Evolutionary conservation across 768 basidiomycete genomes (phyloP).

Genomic region (Hericium erinaceus): DNA sequence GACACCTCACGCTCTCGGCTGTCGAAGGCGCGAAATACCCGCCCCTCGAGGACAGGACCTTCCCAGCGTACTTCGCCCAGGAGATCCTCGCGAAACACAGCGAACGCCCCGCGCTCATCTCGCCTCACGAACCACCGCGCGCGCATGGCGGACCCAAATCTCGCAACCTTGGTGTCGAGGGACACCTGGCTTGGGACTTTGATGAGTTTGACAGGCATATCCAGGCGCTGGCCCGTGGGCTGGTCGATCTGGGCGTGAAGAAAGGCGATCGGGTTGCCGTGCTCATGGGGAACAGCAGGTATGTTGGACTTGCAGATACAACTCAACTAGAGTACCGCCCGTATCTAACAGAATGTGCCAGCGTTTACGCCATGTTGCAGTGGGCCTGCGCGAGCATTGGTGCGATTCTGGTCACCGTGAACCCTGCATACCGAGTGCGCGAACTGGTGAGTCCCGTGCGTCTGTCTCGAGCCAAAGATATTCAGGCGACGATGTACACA

Average conservation of each 20-base stretch:
- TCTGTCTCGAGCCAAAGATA: no score
- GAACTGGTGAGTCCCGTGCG: constrained; percentile 47
- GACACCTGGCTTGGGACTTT: constrained; percentile 67
- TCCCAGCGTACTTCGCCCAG: constrained; percentile 49
- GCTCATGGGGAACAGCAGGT: constrained; percentile 85
- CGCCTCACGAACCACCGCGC: constrained; percentile 47
- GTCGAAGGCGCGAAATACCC: constrained; percentile 51
- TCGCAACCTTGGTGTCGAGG: constrained; percentile 25
- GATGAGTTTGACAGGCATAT: constrained; percentile 60
- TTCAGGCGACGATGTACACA: no score
- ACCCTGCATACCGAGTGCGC: constrained; percentile 66
- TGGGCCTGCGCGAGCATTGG: constrained; percentile 81
- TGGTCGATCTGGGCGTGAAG: constrained; percentile 57
- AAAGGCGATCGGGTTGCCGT: constrained; percentile 75
- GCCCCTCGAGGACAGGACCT: constrained; percentile 45
- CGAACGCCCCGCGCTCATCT: constrained; percentile 53
- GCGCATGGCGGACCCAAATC: constrained; percentile 54
- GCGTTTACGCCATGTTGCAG: constrained; percentile 72
- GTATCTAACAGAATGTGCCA: constrained; percentile 17
- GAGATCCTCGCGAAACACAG: constrained; percentile 43
- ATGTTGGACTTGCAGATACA: constrained; percentile 3
- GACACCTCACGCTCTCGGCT: constrained; percentile 35
- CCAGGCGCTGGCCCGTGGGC: constrained; percentile 58
- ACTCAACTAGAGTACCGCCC: no score
- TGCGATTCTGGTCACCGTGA: constrained; percentile 76